Percentiles rank a stretch among this genome's conserved stretches.
Evolutionary conservation across 208 protist species (phyloP).

Genomic region (Jaenimonas drosophilae): DNA sequence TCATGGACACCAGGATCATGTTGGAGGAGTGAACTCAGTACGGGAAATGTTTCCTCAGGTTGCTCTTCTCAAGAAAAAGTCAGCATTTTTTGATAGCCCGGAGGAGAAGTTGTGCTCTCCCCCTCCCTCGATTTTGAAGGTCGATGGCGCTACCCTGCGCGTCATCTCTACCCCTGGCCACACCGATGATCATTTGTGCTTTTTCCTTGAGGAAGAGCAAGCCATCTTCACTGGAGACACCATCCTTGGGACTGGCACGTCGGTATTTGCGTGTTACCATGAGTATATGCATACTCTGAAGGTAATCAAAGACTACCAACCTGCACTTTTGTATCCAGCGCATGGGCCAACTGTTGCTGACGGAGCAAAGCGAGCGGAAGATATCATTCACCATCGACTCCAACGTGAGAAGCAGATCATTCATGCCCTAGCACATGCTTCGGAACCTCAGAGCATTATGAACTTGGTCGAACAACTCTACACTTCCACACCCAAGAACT

Average conservation of each 20-base stretch:
- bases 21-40: slow-evolving; percentile 38
- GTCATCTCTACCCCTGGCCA: slow-evolving; percentile 47
- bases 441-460: slow-evolving; percentile 18
- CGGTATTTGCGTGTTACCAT: slow-evolving; percentile 43
- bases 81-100: slow-evolving; percentile 10
- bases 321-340: slow-evolving; percentile 31
- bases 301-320: slow-evolving; percentile 13
- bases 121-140: slow-evolving; percentile 14
- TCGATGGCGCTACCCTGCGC: slow-evolving; percentile 38
- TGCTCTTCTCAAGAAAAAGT: slow-evolving; percentile 32
- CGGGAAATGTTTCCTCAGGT: slow-evolving; percentile 24
- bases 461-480: slow-evolving; percentile 39
- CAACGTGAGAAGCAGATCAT: slow-evolving; percentile 52
- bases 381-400: slow-evolving; percentile 43
- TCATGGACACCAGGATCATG: slow-evolving; percentile 63
- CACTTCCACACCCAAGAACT: slow-evolving; percentile 13
- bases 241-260: slow-evolving; percentile 45
- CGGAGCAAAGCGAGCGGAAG: slow-evolving; percentile 23
- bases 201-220: slow-evolving; percentile 32
- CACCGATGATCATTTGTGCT: slow-evolving; percentile 56
- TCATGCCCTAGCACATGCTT: slow-evolving; percentile 11
- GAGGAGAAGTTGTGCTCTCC: slow-evolving; percentile 13
- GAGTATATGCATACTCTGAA: slow-evolving; percentile 51
- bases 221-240: slow-evolving; percentile 60
- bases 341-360: slow-evolving; percentile 48